Base-by-base conservation (phyloP, 2,329 filamentous ascomycete genomes). In the Akanthomyces dipterigenus region DNA sequence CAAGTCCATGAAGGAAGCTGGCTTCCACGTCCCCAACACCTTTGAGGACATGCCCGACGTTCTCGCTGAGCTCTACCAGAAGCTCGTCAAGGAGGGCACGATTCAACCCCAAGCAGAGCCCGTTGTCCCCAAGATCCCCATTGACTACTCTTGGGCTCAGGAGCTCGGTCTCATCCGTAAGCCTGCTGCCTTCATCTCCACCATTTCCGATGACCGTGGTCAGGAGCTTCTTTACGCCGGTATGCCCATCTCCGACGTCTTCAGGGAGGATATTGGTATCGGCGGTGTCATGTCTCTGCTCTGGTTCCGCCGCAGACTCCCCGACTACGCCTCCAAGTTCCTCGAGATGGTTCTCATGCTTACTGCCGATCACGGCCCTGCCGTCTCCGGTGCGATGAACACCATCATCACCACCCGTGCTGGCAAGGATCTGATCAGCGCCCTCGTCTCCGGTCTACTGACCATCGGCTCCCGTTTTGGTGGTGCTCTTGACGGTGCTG, bases 311-410 rank as follows among this genome's bases (percentile, higher is more conserved):
- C 93, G 95, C 78, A 90, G 95, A 74, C 89, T 99, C 65, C 95
- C 95, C 66, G 82, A 89, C 73, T 98, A 97, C 76, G 95, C 95
- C 73, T 96, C 91, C 85, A 96, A 96, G 82, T 99, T 99, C 85
- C 82, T 99, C 70, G 95, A 99, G 85, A 99, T 99, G 95, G 95
- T 99, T 68, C 93, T 99, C 77, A 99, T 99, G 95, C 87, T 99
- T 74, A 99, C 95, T 74, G 95, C 95, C 71, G 95, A 99, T 75
- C 95, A 99, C 87, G 95, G 95, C 79, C 95, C 95, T 60, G 95
- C 95, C 70, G 95, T 99, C 70, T 99, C 95, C 70, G 95, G 95
- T 85, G 95, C 95, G 77, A 99, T 99, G 95, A 99, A 99, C 88
- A 99, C 95, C 76, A 99, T 99, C 77, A 98, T 99, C 77, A 99